Conservation (phyloP, 2,329 filamentous ascomycete genomes). For the Alternaria ethzedia region DNA sequence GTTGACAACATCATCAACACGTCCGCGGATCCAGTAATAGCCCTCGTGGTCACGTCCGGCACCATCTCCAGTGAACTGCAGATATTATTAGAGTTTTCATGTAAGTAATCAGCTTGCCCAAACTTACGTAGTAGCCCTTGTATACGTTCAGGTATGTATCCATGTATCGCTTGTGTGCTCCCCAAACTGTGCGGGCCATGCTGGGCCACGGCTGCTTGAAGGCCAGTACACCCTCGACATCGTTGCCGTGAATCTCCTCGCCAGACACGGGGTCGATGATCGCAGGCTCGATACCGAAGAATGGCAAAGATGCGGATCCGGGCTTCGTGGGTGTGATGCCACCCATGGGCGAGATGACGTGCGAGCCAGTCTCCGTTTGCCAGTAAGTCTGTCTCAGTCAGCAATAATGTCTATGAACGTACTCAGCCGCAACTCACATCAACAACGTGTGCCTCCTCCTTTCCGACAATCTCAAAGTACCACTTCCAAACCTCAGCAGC, state of each 20-base stretch:
- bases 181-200: conserved; percentile 98
- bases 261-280: conserved; percentile 97
- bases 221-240: conserved; percentile 94
- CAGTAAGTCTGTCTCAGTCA: conserved; percentile 82
- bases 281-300: conserved; percentile 97
- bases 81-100: conserved; percentile 26
- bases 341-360: conserved; percentile 92
- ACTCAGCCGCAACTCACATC: conserved; percentile 71
- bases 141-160: conserved; percentile 98
- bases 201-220: conserved; percentile 99
- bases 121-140: conserved; percentile 92
- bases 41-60: conserved; percentile 96
- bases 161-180: conserved; percentile 97
- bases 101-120: not conserved
- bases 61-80: conserved; percentile 86
- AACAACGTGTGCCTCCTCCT: conserved; percentile 89
- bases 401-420: not conserved
- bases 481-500: conserved; percentile 99
- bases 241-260: conserved; percentile 90
- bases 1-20: conserved; percentile 98
- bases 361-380: conserved; percentile 98
- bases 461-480: conserved; percentile 96
- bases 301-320: conserved; percentile 91
- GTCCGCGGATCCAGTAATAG: conserved; percentile 99
- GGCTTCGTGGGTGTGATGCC: conserved; percentile 97